Conservation (phyloP, 73 alveolate species). For the Stentor coeruleus region DNA sequence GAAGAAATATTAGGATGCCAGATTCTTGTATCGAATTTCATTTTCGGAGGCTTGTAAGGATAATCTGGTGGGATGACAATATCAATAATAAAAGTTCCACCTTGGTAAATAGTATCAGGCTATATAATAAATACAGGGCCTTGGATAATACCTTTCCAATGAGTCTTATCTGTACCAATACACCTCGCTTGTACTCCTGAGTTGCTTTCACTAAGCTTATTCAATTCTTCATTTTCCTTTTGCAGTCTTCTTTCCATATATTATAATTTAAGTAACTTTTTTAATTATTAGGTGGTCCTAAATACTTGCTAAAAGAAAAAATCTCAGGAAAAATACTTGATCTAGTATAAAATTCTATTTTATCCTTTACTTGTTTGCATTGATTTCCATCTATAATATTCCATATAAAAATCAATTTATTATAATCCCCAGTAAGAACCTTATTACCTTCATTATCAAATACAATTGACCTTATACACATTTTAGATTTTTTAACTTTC, state of each 20-base stretch:
- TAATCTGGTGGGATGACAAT: constrained; percentile 86
- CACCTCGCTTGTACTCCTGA: constrained; percentile 45
- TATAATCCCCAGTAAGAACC: too few relatives aligned
- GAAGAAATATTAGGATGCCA: constrained; percentile 90
- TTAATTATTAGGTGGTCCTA: too few relatives aligned
- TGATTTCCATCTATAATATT: too few relatives aligned
- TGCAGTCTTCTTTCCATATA: constrained; percentile 68
- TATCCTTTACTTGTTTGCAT: too few relatives aligned
- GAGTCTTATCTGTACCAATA: constrained; percentile 55
- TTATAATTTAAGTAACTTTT: too few relatives aligned
- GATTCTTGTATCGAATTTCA: constrained; percentile 87
- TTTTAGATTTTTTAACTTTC: too few relatives aligned
- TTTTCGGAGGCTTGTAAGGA: constrained; percentile 83
- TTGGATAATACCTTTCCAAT: constrained; percentile 71
- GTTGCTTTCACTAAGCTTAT: constrained; percentile 63
- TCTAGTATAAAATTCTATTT: too few relatives aligned
- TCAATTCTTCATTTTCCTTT: constrained; percentile 60
- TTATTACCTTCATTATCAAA: too few relatives aligned
- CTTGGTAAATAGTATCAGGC: constrained; percentile 70
- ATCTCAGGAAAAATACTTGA: too few relatives aligned
- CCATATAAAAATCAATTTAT: too few relatives aligned
- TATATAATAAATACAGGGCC: constrained; percentile 45
- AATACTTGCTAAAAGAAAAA: too few relatives aligned
- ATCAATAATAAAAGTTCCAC: constrained; percentile 78
- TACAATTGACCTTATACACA: too few relatives aligned